Evolutionary conservation across 371 early-diverging fungal genomes (phyloP), one percentile per base, ranked within the genome.

Genomic region (Apophysomyces ossiformis): DNA sequence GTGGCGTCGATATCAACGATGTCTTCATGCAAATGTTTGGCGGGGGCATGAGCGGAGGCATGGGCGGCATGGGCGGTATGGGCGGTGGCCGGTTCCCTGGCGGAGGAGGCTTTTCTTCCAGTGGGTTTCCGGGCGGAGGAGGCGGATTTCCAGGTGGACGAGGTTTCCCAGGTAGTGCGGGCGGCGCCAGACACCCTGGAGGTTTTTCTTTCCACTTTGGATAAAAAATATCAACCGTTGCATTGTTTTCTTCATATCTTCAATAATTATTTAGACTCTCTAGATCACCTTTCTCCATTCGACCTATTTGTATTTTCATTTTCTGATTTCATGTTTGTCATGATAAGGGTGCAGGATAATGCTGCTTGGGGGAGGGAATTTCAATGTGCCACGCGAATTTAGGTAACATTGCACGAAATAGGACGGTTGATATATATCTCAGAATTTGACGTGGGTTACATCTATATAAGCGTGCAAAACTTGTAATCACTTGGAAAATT

Each of bases 11-110:
- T 69, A 81, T 85, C 37, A 86, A 84, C 64, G 87, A 89, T 63
- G 77, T 90, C 65, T 87, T 90, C 72, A 78, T 81, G 59, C 86
- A 86, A 65, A 87, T 89, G 88, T 90, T 87, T 66, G 79, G 77
- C 61, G 79, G 79, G 54, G 75, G 74, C 37, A 67, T 70, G 16
- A 78, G 73, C 4, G 75, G 73, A 32, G 78, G 80, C 36, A 67
- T 68, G 66, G 71, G 72, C 57, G 84, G 83, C 36, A 66, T 72
- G 18, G 81, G 82, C 37, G 80, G 79, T 35, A 66, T 72, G 18
- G 81, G 82, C 37, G 80, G 79, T 35, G 67, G 65, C 12, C 69
- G 72, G 6, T 64, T 73, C 44, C 67, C 64, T 37, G 73, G 75
- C 32, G 66, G 69, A 59, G 73, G 75, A 38, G 81, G 79, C 32